These are phyloP conservation scores for Hemisphaericaspora lyxosophila DNA, from an alignment of 1,139 yeast genomes.

Conservation along the genomic window DNA sequence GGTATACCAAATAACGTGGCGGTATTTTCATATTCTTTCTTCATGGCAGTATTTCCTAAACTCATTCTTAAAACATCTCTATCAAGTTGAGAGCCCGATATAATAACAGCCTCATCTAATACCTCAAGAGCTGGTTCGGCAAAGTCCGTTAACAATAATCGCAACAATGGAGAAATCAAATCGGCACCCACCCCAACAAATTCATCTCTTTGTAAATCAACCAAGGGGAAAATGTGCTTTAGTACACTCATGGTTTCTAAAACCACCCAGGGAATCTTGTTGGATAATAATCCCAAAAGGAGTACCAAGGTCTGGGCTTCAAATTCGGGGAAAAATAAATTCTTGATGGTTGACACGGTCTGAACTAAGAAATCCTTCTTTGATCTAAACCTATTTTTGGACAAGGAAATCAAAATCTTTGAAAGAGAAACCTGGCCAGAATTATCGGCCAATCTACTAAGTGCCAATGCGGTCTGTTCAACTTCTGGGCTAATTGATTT, in stretches of 20 bases:
- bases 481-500: constrained; percentile 53
- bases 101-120: constrained; percentile 76
- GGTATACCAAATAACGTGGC: constrained; percentile 95
- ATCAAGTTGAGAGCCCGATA: constrained; percentile 90
- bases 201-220: constrained; percentile 76
- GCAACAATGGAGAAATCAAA: constrained; percentile 80
- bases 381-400: constrained; percentile 78
- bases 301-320: constrained; percentile 76
- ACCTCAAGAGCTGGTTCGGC: constrained; percentile 90
- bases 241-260: constrained; percentile 75
- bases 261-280: constrained; percentile 76
- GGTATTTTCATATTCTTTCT: constrained; percentile 80
- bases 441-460: constrained; percentile 61
- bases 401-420: constrained; percentile 71
- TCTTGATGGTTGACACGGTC: constrained; percentile 64
- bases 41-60: constrained; percentile 75
- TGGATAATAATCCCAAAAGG: constrained; percentile 74
- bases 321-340: constrained; percentile 69
- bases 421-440: constrained; percentile 62
- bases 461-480: constrained; percentile 54
- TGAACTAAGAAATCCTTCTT: constrained; percentile 87
- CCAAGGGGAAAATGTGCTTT: constrained; percentile 70
- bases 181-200: constrained; percentile 94
- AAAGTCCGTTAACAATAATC: constrained; percentile 79
- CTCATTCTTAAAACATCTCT: constrained; percentile 90